Base-by-base conservation (phyloP, 805 yeast species). In the Saccharomycopsis lassenensis region DNA sequence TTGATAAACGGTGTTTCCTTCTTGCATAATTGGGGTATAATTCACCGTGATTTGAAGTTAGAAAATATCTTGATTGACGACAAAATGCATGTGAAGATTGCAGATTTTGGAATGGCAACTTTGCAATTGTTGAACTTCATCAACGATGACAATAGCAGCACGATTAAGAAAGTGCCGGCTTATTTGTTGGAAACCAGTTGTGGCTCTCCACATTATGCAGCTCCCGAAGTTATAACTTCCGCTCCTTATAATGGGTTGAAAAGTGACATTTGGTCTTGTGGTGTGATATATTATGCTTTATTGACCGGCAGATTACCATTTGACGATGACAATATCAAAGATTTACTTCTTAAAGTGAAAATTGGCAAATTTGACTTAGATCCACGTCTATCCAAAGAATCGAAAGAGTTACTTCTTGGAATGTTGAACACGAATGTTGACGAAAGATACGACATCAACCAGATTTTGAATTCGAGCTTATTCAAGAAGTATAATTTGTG, bases 101-200 rank as follows among this genome's bases (percentile, higher is more conserved):
- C 91, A 3, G 93, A 82, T 58, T 82, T 82, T 51, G 93, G 93
- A 37, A 82, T 82, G 93, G 93, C 93, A 19, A 91, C 91, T 16
- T 61, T 82, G 42, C 89, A 82, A 24, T 34, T 42, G n/a, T 24
- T 42, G 14, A 39, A 36, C 24, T 42, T 39, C 23, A 19, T 28
- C 4, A 53, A 68, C 75, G 43, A 73, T 73, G 39, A 83, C 77
- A 36, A 71, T 71, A 53, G 14, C 6, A 19, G 29, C 14, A 84
- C 94, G 38, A 85, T 87, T 3, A 86, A 94, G 89, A 94, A 85
- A 50, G 65, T 63, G 36, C 78, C 77, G 30, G 71, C 74, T 21
- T 86, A 77, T 50, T 58, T 82, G 37, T 61, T 82, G 36, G 85
- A 79, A 54, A 82, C 93, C 4, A 74, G 84, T 11, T 82, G 93